phyloP scores from a whole-genome alignment of 192 early-diverging fungal species.

The Backusella luteola region DNA sequence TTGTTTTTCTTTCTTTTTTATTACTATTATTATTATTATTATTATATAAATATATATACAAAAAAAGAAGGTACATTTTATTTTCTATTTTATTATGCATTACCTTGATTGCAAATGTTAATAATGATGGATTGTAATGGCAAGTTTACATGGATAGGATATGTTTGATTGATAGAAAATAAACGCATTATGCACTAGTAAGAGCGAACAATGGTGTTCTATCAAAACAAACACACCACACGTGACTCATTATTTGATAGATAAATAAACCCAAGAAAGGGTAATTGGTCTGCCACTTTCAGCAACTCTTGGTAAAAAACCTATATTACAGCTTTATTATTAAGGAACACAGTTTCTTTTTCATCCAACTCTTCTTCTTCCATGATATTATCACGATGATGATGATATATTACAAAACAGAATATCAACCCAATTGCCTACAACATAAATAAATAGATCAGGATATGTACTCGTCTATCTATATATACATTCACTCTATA shows the following conservation, averaged over 20 bases:
- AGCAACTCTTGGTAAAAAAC: no score
- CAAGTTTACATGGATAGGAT: no score
- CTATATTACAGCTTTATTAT: not conserved
- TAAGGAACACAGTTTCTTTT: not conserved
- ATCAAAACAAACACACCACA: no score
- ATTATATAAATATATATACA: no score
- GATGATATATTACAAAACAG: conserved; percentile 3
- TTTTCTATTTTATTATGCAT: not conserved
- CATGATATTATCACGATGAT: not conserved
- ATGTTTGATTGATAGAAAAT: no score
- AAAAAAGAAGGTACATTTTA: not conserved
- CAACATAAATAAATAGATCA: not conserved
- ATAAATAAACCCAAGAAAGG: no score
- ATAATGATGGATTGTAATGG: no score
- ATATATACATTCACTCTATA: not conserved
- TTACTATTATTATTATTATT: not conserved
- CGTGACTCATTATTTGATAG: no score
- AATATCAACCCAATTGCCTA: conserved; percentile 8
- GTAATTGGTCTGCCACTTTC: no score
- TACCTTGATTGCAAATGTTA: no score
- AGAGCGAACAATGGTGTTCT: no score
- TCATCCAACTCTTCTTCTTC: not conserved
- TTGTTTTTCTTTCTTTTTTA: not conserved
- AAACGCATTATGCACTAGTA: no score
- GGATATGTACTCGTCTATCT: not conserved